Percentiles rank a stretch among this genome's conserved stretches.
Evolutionary conservation across 345 rosid genomes (phyloP).

Genomic region (Moricandia moricandioides): DNA sequence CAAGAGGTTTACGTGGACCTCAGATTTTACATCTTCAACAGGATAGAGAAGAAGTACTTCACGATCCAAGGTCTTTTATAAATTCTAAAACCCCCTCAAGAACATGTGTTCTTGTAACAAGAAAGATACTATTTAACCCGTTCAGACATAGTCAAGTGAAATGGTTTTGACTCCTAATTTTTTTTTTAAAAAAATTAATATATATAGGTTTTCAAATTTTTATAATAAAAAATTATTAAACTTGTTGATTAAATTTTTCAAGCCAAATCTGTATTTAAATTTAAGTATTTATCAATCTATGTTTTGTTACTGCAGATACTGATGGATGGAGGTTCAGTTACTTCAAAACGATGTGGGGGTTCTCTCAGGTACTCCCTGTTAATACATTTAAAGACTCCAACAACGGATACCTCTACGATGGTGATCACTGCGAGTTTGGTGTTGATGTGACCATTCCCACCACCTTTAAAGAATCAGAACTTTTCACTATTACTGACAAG

Average conservation of each 20-base stretch:
- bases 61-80: slow-evolving; percentile 25
- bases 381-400: neutral
- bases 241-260: no score
- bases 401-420: neutral
- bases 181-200: no score
- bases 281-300: no score
- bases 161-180: no score
- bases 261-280: no score
- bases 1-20: slow-evolving; percentile 26
- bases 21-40: slow-evolving; percentile 30
- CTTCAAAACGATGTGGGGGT: neutral
- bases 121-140: no score
- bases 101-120: neutral
- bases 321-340: neutral
- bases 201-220: no score
- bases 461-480: neutral
- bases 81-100: neutral
- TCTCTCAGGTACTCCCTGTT: neutral
- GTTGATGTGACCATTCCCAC: neutral
- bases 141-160: no score
- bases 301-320: neutral
- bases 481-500: neutral
- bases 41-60: slow-evolving; percentile 23
- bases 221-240: no score
- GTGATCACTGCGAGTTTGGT: neutral